Evolutionary conservation across 768 basidiomycete genomes (phyloP), one percentile per base, ranked within the genome.

Genomic region (Tephrocybe rancida): DNA sequence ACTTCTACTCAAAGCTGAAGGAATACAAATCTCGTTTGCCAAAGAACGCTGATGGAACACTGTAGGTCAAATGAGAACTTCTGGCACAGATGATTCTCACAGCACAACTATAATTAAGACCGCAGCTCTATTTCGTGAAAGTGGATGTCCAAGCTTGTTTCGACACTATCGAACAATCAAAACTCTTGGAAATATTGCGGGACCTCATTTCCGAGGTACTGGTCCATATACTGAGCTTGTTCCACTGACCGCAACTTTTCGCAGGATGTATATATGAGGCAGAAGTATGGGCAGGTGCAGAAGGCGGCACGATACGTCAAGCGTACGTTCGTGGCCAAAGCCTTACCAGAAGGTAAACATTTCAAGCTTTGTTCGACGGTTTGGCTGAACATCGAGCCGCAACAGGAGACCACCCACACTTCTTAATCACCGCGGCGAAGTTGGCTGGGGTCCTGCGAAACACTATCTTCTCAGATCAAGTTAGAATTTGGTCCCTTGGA

Each of bases 141-240:
- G 84, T 97, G 22, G 97, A 99, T 65, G 94, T 98, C 16, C 89
- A 89, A 56, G 88, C 96, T 6, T 97, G 95, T 61, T 99, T 98
- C 74, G 97, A 99, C 70, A 93, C 90, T 0, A 98, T 98, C 53
- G 86, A 93, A 29, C 97, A 98, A 68, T 77, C 82, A 7, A 95
- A 88, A 62, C 71, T 99, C 39, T 70, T 98, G 27, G 76, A 82
- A 34, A 91, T 99, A 32, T 69, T 98, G 24, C 77, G 81, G 9
- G 72, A 83, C 2, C 64, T 98, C 3, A 75, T 99, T 44, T 84
- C 86, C 0, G 85, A 92, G 73, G 92, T 88, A 61, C 16, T 11
- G 11, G 8, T n/a, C 9, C 16, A 37, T 19, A 22, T n/a, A 13
- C 21, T 2, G 1, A 14, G 3, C 0, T 16, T 16, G n/a, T 34